Evolutionary conservation across 73 alveolate genomes (phyloP).

Genomic region (Paramecium bursaria): DNA sequence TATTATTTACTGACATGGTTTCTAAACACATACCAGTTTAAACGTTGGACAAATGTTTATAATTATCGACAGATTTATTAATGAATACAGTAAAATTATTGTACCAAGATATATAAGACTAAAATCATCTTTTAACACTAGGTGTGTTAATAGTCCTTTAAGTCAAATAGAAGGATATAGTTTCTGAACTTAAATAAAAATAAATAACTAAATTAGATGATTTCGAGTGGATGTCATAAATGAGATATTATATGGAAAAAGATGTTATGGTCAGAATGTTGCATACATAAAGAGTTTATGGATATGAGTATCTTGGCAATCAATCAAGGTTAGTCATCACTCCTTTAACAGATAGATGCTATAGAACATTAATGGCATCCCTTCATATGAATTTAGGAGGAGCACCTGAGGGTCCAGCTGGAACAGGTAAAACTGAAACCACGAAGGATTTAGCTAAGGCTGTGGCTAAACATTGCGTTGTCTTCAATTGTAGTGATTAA

Average conservation of each 20-base stretch:
- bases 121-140: constrained; percentile 73
- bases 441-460: constrained; percentile 92
- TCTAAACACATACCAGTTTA: constrained; percentile 44
- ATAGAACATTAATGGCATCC: constrained; percentile 91
- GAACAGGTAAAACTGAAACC: constrained; percentile 94
- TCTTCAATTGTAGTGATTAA: constrained; percentile 90
- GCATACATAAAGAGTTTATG: constrained; percentile 86
- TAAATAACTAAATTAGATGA: constrained; percentile 74
- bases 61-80: constrained; percentile 3
- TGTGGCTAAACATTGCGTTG: constrained; percentile 89
- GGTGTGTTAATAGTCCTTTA: constrained; percentile 85
- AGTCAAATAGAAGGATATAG: constrained; percentile 87
- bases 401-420: constrained; percentile 98
- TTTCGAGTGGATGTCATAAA: constrained; percentile 83
- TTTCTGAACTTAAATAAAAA: constrained; percentile 68
- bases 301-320: constrained; percentile 97
- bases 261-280: constrained; percentile 78
- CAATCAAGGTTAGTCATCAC: constrained; percentile 92
- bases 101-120: constrained; percentile 55
- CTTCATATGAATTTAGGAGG: constrained; percentile 91
- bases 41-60: constrained; percentile 1
- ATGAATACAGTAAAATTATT: constrained; percentile 64
- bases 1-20: constrained; percentile 45
- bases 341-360: constrained; percentile 93
- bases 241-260: constrained; percentile 84